A percentile compares a stretch with the other conserved stretches of the same genome.
These are phyloP conservation scores for Sporisorium reilianum DNA, from an alignment of 1,284 basidiomycete species.

Conservation along the genomic window DNA sequence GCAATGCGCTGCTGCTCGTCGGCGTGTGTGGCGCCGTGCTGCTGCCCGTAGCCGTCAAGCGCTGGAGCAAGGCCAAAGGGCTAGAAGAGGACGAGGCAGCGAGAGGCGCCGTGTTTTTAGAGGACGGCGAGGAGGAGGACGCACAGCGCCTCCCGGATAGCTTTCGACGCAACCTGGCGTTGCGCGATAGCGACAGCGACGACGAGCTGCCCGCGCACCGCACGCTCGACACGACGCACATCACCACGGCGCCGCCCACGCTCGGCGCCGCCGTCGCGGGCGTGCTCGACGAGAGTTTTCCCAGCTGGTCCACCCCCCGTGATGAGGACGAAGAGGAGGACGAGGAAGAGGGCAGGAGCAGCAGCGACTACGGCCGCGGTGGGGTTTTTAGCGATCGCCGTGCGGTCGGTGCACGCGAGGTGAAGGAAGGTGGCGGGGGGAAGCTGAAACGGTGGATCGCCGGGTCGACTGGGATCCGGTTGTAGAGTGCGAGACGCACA, in stretches of 20 bases:
- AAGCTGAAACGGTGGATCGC: conserved; percentile 31
- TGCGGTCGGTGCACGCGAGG: not conserved
- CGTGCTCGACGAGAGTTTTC: conserved; percentile 29
- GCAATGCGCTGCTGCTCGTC: conserved; percentile 83
- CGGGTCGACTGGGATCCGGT: conserved; percentile 9
- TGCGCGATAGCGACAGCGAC: conserved; percentile 7
- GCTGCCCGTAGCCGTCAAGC: conserved; percentile 77
- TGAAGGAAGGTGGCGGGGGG: not conserved
- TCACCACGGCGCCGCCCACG: not conserved
- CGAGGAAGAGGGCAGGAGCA: conserved; percentile 4
- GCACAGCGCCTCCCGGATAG: conserved; percentile 27
- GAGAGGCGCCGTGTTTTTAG: conserved; percentile 17
- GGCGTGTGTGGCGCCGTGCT: conserved; percentile 89
- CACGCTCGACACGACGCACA: conserved; percentile 20
- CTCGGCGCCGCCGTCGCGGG: not conserved
- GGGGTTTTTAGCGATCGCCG: conserved; percentile 32
- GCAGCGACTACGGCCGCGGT: conserved; percentile 7
- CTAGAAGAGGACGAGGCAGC: conserved; percentile 37
- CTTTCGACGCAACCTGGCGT: conserved; percentile 26
- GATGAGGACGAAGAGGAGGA: not conserved
- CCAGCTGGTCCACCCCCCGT: conserved; percentile 11
- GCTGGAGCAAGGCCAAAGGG: conserved; percentile 4
- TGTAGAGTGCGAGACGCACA: no score
- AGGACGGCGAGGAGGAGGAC: conserved; percentile 29
- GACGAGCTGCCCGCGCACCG: conserved; percentile 40